Base-by-base conservation (phyloP, 2,329 filamentous ascomycete genomes). In the Cladophialophora bantiana region DNA sequence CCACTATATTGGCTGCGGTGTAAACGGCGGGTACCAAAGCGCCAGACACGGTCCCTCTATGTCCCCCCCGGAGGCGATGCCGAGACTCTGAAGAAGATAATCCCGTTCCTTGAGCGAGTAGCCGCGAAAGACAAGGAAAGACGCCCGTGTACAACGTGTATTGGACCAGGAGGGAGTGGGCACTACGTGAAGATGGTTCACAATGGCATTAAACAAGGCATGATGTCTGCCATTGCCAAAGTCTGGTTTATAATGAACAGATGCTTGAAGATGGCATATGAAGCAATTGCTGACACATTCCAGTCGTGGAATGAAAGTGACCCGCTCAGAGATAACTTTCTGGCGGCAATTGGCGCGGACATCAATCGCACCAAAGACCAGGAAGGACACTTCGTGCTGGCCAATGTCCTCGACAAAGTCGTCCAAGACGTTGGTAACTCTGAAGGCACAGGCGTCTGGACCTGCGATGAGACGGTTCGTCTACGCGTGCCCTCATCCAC, bases 171-270 rank as follows among this genome's bases (percentile, higher is more conserved):
- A 0, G 89, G 89, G 1, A 83, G 85, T 1, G 89, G 89, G 0
- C 89, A 92, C 75, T 92, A 89, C 73, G 88, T 91, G 48, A 92
- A 92, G 79, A 92, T 91, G 88, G 83, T 91, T 3, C 89, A 92
- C 74, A 91, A 92, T 70, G 89, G 89, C 0, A 91, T 92, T 67
- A 89, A 92, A 74, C 88, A 90, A 68, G 89, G 88, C 1, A 90
- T 92, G 86, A 85, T 92, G 79, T 85, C 78, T 61, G 82, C 84
- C 0, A 82, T 90, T 5, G 85, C 84, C 13, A 89, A 92, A 75
- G 85, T 86, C 2, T 92, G 88, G 87, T 82, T 82, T 0, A 82
- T 90, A 36, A 86, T 92, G 79, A 81, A 83, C 40, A 81, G 82
- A 52, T 83, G 86, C 1, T 78, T 91, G 31, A 84, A 83, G 0